A percentile compares a stretch with the other conserved stretches of the same genome.
Conservation (phyloP, 495 filamentous ascomycete species). For the Aspergillus campestris region DNA sequence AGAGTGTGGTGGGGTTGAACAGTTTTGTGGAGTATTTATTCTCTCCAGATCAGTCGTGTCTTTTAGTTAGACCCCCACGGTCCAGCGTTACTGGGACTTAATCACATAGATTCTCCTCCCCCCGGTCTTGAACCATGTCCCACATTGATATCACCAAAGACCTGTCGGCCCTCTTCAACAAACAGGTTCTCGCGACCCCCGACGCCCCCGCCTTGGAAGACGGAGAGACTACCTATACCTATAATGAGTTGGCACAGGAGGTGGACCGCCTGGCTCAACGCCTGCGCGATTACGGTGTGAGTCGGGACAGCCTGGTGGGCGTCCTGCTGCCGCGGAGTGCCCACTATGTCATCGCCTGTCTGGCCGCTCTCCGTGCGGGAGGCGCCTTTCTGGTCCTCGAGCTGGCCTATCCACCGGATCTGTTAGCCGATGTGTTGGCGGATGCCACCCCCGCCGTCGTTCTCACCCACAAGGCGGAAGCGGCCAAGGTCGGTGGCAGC, state of each 20-base stretch:
- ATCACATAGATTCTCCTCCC: not conserved
- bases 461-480: conserved; percentile 48
- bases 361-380: conserved; percentile 57
- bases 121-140: conserved; percentile 27
- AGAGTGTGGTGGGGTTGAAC: too few species aligned
- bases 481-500: conserved; percentile 45
- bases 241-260: conserved; percentile 50
- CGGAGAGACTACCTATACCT: conserved; percentile 46
- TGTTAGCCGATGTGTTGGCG: conserved; percentile 57
- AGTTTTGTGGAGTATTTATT: too few species aligned
- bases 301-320: conserved; percentile 54
- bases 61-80: too few species aligned
- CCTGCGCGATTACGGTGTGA: conserved; percentile 50
- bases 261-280: conserved; percentile 45
- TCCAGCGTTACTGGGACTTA: too few species aligned
- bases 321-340: conserved; percentile 58
- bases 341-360: conserved; percentile 61
- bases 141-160: conserved; percentile 56
- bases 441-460: conserved; percentile 56
- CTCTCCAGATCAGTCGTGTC: too few species aligned
- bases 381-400: conserved; percentile 65
- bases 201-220: conserved; percentile 55
- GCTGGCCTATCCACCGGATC: conserved; percentile 55
- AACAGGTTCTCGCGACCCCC: conserved; percentile 51
- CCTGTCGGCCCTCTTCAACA: conserved; percentile 49